Evolutionary conservation across 2,329 filamentous ascomycete species (phyloP).

Genomic region (Blastomyces silverae): DNA sequence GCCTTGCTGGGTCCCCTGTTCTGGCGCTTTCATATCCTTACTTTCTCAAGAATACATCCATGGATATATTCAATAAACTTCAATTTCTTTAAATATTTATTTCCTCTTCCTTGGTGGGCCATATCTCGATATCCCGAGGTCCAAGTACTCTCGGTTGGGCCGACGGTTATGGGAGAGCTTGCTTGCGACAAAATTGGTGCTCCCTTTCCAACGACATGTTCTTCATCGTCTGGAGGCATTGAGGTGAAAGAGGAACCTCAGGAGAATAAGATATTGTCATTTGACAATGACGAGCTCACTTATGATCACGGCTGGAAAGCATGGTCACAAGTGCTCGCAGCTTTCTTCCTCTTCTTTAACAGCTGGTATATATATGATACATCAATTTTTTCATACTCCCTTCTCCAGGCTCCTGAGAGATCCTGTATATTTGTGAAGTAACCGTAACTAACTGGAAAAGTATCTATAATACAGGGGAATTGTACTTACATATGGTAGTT

Average conservation of each 20-base stretch:
- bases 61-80: not conserved
- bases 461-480: constrained; percentile 37
- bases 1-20: not conserved
- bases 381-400: not conserved
- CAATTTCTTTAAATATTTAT: not conserved
- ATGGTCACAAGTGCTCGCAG: constrained; percentile 44
- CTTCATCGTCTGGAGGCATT: constrained; percentile 9
- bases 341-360: constrained; percentile 45
- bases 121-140: not conserved
- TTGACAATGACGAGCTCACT: constrained; percentile 16
- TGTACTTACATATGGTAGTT: constrained; percentile 49
- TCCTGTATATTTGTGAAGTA: not conserved
- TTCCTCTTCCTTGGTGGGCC: not conserved
- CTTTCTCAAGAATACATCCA: not conserved
- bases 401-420: not conserved
- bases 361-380: constrained; percentile 38
- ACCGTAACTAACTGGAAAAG: not conserved
- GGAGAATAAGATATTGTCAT: constrained; percentile 15
- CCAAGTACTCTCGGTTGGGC: not conserved
- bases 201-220: constrained; percentile 1
- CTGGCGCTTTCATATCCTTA: not conserved
- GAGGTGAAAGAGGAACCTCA: constrained; percentile 12
- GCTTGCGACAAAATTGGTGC: not conserved
- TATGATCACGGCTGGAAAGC: constrained; percentile 27
- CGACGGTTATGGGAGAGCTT: constrained; percentile 3